Conservation (phyloP, 2,329 filamentous ascomycete species). For the Harringtonia lauricola region DNA sequence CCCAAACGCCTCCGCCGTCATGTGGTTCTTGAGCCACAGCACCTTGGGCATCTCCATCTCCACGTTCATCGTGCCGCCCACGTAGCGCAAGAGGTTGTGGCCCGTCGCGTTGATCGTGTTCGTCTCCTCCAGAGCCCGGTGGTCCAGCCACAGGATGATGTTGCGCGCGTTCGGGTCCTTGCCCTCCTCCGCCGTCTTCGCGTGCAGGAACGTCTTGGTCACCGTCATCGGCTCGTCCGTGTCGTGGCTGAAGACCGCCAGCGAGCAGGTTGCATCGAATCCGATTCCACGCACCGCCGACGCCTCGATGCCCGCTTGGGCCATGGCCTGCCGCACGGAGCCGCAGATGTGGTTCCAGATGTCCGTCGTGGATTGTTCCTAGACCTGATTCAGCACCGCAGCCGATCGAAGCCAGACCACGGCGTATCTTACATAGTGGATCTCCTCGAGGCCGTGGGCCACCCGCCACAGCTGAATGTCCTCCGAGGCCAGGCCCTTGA, state of each 20-base stretch:
- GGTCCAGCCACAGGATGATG: conserved; percentile 94
- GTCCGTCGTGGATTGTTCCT: conserved; percentile 95
- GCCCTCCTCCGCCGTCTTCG: neutral
- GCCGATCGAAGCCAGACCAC: too few species aligned
- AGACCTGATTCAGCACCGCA: too few species aligned
- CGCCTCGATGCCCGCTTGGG: conserved; percentile 69
- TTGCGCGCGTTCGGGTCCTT: conserved; percentile 72
- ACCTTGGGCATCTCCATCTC: conserved; percentile 99
- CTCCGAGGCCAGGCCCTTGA: conserved; percentile 63
- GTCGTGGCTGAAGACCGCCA: conserved; percentile 80
- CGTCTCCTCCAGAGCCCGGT: conserved; percentile 82
- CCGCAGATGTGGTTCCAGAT: conserved; percentile 94
- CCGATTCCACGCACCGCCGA: conserved; percentile 77
- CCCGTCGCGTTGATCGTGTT: conserved; percentile 85
- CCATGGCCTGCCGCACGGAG: conserved; percentile 73
- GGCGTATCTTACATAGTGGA: conserved; percentile 55
- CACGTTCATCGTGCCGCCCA: conserved; percentile 96
- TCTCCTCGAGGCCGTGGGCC: conserved; percentile 47
- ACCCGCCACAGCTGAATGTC: conserved; percentile 75
- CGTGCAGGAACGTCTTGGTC: conserved; percentile 66
- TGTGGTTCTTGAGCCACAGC: conserved; percentile 96
- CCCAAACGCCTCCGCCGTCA: conserved; percentile 82
- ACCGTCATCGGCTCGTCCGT: conserved; percentile 88
- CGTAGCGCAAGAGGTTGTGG: conserved; percentile 89
- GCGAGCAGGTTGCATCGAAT: conserved; percentile 97